Evolutionary conservation across 1,139 yeast genomes (phyloP), one percentile per base, ranked within the genome.

Genomic region (Nakaseomyces bracarensis): DNA sequence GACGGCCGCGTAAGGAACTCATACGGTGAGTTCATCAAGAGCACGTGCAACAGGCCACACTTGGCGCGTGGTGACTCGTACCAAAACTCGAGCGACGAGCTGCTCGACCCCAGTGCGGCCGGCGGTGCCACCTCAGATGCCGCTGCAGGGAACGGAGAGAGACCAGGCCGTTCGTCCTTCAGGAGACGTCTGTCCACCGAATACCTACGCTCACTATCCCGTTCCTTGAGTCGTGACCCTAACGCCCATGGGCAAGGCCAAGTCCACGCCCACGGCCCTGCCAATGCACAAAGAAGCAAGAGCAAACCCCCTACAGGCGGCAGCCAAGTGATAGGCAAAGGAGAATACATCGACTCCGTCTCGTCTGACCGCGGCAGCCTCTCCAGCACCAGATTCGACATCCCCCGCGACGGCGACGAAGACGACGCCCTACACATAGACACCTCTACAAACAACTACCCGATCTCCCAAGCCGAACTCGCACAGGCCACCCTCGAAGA

Each of bases 1-100:
- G 39, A 39, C 15, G 46, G 43, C 15, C 21, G 38, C 11, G 53
- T 58, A 21, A 50, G 58, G 30, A 58, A 58, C 45, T 57, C 61
- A 2, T 53, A 54, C 38, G 63, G 63, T 22, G 59, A 57, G 40
- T 46, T 46, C 26, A 56, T 57, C 36, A 42, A 43, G 14, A 50
- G 49, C 42, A 45, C 49, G 28, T 50, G 54, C 5, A 49, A 53
- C 33, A 51, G 51, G 28, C 63, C 63, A 11, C 63, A 58, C 47
- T 40, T 58, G 31, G 61, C 61, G 2, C 49, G 56, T 23, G 63
- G 63, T 16, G 60, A 56, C 27, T 58, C 63, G 10, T 58, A 58
- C 38, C 63, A 58, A 43, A 46, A 50, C 13, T 16, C 35, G 14
- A 33, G 22, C n/a, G 26, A 43, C 48, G 15, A 30, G 16, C 25